Percentiles rank a stretch among this genome's conserved stretches.
phyloP scores from a whole-genome alignment of 1,284 basidiomycete genomes.

The Trametes pubescens region DNA sequence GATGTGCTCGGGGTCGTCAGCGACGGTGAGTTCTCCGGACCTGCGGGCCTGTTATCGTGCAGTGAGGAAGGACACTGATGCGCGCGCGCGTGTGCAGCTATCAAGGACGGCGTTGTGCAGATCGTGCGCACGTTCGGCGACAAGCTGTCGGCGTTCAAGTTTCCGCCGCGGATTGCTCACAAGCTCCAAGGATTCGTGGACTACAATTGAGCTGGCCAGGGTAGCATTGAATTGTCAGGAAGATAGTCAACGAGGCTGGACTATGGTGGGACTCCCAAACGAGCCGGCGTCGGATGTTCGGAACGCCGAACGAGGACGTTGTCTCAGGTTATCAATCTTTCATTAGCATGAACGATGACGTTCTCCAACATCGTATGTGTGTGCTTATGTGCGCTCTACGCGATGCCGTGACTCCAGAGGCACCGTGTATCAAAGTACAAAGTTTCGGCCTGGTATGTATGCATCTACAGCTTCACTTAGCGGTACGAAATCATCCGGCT shows the following conservation, averaged over 20 bases:
- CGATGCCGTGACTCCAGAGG: no score
- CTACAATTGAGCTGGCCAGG: no score
- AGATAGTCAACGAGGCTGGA: no score
- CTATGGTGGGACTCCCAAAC: not conserved
- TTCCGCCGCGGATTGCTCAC: conserved; percentile 69
- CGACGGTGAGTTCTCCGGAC: conserved; percentile 50
- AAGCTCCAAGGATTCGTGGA: conserved; percentile 79
- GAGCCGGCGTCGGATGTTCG: not conserved
- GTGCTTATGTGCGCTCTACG: no score
- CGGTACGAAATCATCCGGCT: not conserved
- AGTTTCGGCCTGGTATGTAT: no score
- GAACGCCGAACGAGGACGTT: not conserved
- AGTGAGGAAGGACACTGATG: conserved; percentile 22
- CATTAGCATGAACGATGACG: not conserved
- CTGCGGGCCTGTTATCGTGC: not conserved
- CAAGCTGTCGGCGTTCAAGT: conserved; percentile 79
- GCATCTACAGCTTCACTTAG: no score
- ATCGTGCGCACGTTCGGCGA: conserved; percentile 80
- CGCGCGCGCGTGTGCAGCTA: conserved; percentile 50
- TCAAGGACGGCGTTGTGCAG: conserved; percentile 72
- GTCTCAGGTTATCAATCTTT: not conserved
- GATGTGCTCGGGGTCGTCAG: conserved; percentile 62
- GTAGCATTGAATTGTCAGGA: not conserved
- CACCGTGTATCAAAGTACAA: no score
- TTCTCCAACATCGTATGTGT: no score